Evolutionary conservation across 495 filamentous ascomycete species (phyloP).

Genomic region (Platismatia glauca): DNA sequence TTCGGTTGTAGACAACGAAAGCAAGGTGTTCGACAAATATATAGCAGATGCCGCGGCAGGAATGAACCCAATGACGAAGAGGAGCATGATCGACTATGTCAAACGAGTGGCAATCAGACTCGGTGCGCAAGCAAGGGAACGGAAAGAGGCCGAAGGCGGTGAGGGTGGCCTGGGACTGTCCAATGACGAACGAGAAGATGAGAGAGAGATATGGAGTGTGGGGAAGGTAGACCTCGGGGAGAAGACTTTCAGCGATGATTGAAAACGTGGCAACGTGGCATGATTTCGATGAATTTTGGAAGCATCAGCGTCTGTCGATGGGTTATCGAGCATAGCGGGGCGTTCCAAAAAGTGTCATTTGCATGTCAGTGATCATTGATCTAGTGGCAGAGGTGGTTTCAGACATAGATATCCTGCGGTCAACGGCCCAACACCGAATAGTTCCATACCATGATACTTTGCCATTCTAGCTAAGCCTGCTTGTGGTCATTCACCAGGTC

Average conservation of each 20-base stretch:
- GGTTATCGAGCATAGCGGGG: slow-evolving; percentile 13
- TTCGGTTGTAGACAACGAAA: slow-evolving; percentile 76
- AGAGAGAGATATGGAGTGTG: slow-evolving; percentile 91
- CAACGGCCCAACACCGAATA: background rate
- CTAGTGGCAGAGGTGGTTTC: background rate
- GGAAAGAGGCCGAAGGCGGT: slow-evolving; percentile 83
- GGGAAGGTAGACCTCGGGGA: slow-evolving; percentile 80
- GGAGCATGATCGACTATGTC: slow-evolving; percentile 96
- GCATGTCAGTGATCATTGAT: background rate
- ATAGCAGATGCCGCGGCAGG: slow-evolving; percentile 54
- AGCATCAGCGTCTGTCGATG: background rate
- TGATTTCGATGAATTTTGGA: background rate
- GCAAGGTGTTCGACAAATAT: slow-evolving; percentile 85
- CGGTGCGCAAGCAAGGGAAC: slow-evolving; percentile 73
- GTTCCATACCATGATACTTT: too few species aligned
- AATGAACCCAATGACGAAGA: slow-evolving; percentile 59
- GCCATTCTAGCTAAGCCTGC: too few species aligned
- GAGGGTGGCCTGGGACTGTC: slow-evolving; percentile 73
- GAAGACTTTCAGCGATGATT: slow-evolving; percentile 24
- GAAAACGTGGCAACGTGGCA: background rate
- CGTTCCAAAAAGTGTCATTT: background rate
- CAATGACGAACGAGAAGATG: slow-evolving; percentile 86
- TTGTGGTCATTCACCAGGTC: too few species aligned
- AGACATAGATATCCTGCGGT: background rate
- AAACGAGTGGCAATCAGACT: slow-evolving; percentile 80